Evolutionary conservation across 1,284 basidiomycete genomes (phyloP), one percentile per base, ranked within the genome.

Genomic region (Cryptococcus hybrid): DNA sequence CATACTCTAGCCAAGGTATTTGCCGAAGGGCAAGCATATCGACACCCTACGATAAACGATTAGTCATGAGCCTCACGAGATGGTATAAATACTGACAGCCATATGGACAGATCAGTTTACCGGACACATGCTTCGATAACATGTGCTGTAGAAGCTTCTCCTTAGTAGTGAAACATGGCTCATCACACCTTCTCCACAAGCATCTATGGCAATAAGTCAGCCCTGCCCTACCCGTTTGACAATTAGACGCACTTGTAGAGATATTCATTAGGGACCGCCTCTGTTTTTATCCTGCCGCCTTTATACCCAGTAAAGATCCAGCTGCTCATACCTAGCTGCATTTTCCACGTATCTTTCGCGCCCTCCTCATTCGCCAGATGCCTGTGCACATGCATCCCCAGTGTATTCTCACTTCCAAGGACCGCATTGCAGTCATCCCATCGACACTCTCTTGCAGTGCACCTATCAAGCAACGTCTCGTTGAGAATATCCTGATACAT

Each of bases 371-470:
- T 40, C n/a, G 36, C 35, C n/a, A 13, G 37, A 51, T 38, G 36
- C 49, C 36, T 51, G 11, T 48, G 47, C 4, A 74, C 60, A 55
- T 75, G 73, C 48, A 54, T 58, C 13, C 47, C 35, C 6, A 75
- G 60, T n/a, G 60, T 51, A 36, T 42, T 34, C 55, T 75, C 71
- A 37, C 56, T 63, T 4, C 51, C 71, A 8, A 75, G 55, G 8
- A 68, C 51, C 1, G 70, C 61, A 46, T 65, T 64, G 34, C 73
- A 75, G 3, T 67, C 69, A 53, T 74, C 67, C 73, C 73, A 75
- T 6, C 54, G 57, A 48, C 73, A 75, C 7, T 13, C 5, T 18
- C 60, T 59, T 36, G 58, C 54, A n/a, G 51, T 57, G 7, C 59
- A 37, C 5, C 69, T 57, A n/a, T 67, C 59, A 6, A 69, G 47